Evolutionary conservation across 2,329 filamentous ascomycete genomes (phyloP), one percentile per base, ranked within the genome.

Genomic region (Aspergillus oerlinghausenensis): DNA sequence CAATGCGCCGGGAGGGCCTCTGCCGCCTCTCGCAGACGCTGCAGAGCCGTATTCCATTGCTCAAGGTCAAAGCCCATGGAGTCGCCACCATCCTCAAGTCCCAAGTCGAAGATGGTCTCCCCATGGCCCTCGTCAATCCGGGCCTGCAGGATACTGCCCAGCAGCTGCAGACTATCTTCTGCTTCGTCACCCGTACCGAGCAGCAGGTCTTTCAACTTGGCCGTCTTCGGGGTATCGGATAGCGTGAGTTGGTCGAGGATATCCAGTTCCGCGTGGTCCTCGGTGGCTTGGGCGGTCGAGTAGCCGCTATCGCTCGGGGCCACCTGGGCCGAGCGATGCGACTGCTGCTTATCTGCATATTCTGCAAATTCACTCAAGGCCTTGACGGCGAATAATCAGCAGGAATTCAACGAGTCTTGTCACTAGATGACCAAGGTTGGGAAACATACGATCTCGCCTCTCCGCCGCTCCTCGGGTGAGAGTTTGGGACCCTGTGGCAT

Each of bases 341-440:
- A 86, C 74, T 97, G 94, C 73, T 97, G 92, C 72, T 92, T 89
- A 74, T 97, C 92, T 63, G 97, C 94, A 69, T 97, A 97, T 69
- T 99, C 94, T 73, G 92, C 92, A 72, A 99, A 99, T 67, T 97
- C 94, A 78, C 89, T 94, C 55, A 99, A 82, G 11, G 93, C 92
- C 84, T 87, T 55, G 35, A 29, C 23, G 48, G 35, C 29, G 35
- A 25, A 50, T 25, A 17, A 42, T 50, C 9, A 56, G 54, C 54
- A 61, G 56, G 47, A 48, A 43, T 14, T 26, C 43, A 14, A 14
- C 43, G 43, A 21, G 43, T 14, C 6, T 47, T 11, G 14, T 47
- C 23, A 11, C 21, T 23, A 47, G 51, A 26, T 21, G 40, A 55
- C 43, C 35, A 32, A 49, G 35, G 38, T 49, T 23, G 10, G 35